Base-by-base conservation (phyloP, 2,329 filamentous ascomycete species). In the Botrytis sinoallii region DNA sequence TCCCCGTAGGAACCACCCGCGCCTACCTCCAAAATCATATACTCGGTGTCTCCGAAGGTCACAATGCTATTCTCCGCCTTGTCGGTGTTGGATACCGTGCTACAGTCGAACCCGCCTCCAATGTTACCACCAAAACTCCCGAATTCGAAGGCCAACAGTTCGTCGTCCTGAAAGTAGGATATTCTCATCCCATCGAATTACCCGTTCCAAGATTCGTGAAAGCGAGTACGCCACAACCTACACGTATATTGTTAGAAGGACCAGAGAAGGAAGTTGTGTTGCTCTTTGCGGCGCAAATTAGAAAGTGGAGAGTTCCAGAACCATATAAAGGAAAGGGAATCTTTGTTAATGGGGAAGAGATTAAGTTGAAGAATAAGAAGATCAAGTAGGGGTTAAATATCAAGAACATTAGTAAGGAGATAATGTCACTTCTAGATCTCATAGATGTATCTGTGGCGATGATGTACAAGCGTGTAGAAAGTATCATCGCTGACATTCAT, bases 321-420 rank as follows among this genome's bases (percentile, higher is more conserved):
- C 96, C 96, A 77, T 99, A 99, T 85, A 99, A 99, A 89, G 96
- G 96, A 78, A 98, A 99, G 90, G 96, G 96, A 79, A 97, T 99
- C 79, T 99, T 98, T 82, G 91, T 99, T 79, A 97, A 98, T 81
- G 94, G 95, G 76, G 94, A 99, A 88, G 98, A 94, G 44, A 98
- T 99, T 85, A 97, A 92, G 88, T 84, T 99, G 84, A 99, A 99
- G 91, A 92, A 93, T 81, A 99, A 98, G 92, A 96, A 95, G 89
- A 94, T 95, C 83, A 95, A 95, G 87, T 96, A 90, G 85, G 82
- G 59, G 57, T 35, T 74, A 52, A 52, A 59, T 48, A 68, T 68
- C 16, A 18, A 29, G 25, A 42, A 57, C 48, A 67, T 29, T 78
- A 76, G 79, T 79, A 76, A 73, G 77, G 79, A 77, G 77, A 72